phyloP scores from a whole-genome alignment of 176 grass and related monocot species.

The Bonia amplexicaulis region DNA sequence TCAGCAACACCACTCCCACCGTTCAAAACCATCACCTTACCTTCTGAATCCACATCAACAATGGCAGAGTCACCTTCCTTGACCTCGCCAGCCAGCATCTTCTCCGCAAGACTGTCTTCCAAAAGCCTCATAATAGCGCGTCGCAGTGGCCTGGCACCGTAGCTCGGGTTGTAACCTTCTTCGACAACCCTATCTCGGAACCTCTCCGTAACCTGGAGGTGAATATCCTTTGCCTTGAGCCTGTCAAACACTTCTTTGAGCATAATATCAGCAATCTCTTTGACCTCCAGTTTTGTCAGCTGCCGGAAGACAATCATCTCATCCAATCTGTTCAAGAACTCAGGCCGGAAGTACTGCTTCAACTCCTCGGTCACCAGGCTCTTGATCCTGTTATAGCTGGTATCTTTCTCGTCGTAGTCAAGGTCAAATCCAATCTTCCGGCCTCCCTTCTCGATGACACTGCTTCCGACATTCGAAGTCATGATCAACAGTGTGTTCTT shows the following conservation, averaged over 20 bases:
- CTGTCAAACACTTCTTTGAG: constrained; percentile 92
- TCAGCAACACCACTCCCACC: constrained; percentile 55
- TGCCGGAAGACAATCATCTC: constrained; percentile 99
- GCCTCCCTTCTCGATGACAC: constrained; percentile 91
- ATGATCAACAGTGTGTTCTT: constrained; percentile 92
- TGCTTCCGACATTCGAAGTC: constrained; percentile 91
- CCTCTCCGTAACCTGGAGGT: constrained; percentile 86
- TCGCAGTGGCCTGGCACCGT: constrained; percentile 86
- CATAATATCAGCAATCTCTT: constrained; percentile 98
- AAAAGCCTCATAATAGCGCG: constrained; percentile 91
- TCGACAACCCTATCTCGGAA: constrained; percentile 90
- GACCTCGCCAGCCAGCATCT: constrained; percentile 83
- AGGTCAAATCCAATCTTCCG: constrained; percentile 88
- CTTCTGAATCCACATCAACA: constrained; percentile 84
- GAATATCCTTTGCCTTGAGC: constrained; percentile 83
- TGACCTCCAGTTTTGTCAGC: constrained; percentile 92
- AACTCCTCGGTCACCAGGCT: constrained; percentile 86
- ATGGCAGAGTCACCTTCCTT: constrained; percentile 94
- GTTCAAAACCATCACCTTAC: constrained; percentile 84
- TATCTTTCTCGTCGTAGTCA: constrained; percentile 83
- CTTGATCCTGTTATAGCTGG: constrained; percentile 92
- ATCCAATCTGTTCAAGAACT: constrained; percentile 88
- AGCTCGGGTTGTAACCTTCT: constrained; percentile 91
- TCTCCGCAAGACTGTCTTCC: constrained; percentile 89
- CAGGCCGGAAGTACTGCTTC: constrained; percentile 91